A percentile compares a stretch with the other conserved stretches of the same genome.
These are phyloP conservation scores for Castanopsis chinensis DNA, from an alignment of 306 rosid genomes.

Conservation along the genomic window DNA sequence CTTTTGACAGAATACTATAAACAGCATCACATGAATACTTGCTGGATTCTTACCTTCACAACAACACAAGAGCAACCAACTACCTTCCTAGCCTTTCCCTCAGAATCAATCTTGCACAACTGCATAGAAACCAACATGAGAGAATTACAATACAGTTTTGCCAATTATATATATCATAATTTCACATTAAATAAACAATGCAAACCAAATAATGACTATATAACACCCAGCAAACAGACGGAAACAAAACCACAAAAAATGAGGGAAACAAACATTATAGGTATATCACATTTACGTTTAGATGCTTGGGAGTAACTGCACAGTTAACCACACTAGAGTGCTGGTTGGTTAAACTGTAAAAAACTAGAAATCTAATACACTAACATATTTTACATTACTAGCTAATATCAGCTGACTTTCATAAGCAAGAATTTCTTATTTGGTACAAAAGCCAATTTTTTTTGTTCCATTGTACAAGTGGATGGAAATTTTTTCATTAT, in stretches of 20 bases:
- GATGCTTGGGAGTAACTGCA: neutral
- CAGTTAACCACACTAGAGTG: neutral
- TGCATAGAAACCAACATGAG: conserved; percentile 13
- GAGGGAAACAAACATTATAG: neutral
- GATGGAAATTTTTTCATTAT: neutral
- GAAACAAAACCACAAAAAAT: neutral
- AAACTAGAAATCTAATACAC: neutral
- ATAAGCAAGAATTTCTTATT: neutral
- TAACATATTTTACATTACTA: neutral
- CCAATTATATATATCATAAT: neutral
- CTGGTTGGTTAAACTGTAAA: neutral
- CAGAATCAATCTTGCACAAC: conserved; percentile 87
- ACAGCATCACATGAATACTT: neutral
- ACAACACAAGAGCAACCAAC: conserved; percentile 74
- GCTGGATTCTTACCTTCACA: conserved; percentile 52
- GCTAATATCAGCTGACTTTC: neutral
- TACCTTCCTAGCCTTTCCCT: conserved; percentile 76
- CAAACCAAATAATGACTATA: neutral
- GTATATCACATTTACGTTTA: neutral
- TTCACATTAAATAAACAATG: neutral
- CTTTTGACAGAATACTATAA: neutral
- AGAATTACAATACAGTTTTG: neutral
- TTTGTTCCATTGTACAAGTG: neutral
- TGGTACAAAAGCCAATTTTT: neutral
- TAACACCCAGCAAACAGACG: neutral